phyloP scores from a whole-genome alignment of 2,329 filamentous ascomycete genomes.

The Lizonia empirigonia region DNA sequence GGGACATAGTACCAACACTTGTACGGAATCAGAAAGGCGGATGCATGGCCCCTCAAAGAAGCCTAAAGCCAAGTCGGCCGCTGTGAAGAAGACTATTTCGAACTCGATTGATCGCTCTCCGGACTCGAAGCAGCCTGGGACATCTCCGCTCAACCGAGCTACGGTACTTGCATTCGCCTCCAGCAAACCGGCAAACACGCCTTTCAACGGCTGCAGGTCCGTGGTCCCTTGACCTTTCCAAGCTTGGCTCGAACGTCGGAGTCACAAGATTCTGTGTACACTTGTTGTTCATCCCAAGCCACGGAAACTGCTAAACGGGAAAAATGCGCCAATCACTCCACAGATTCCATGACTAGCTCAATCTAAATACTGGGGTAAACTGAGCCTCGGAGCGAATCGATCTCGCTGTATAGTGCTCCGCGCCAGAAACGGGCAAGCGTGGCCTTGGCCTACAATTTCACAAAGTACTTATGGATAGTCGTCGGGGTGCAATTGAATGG shows the following conservation, averaged over 20 bases:
- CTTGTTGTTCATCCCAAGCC: background rate
- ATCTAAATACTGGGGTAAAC: constrained; percentile 18
- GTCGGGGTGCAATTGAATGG: background rate
- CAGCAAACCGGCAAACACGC: constrained; percentile 2
- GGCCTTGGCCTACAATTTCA: constrained; percentile 10
- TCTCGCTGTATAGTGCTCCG: constrained; percentile 13
- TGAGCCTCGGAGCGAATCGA: constrained; percentile 6
- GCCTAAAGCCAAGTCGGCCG: background rate
- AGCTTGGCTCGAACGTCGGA: background rate
- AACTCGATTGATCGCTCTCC: background rate
- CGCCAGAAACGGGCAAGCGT: constrained; percentile 8
- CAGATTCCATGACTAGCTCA: background rate
- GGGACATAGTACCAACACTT: too few species aligned
- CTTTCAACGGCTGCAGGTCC: constrained; percentile 15
- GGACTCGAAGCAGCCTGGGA: constrained; percentile 7
- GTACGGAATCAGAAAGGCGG: too few species aligned
- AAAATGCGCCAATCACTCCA: constrained; percentile 8
- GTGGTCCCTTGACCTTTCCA: background rate
- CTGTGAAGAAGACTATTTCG: background rate
- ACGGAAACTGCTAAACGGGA: background rate
- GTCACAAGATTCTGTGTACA: constrained; percentile 3
- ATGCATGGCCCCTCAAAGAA: too few species aligned
- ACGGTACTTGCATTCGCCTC: background rate
- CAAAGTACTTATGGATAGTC: constrained; percentile 12
- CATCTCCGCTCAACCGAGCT: background rate